Percentiles rank a stretch among this genome's conserved stretches.
Conservation (phyloP, 768 basidiomycete species). For the Phlegmacium glaucopus region DNA sequence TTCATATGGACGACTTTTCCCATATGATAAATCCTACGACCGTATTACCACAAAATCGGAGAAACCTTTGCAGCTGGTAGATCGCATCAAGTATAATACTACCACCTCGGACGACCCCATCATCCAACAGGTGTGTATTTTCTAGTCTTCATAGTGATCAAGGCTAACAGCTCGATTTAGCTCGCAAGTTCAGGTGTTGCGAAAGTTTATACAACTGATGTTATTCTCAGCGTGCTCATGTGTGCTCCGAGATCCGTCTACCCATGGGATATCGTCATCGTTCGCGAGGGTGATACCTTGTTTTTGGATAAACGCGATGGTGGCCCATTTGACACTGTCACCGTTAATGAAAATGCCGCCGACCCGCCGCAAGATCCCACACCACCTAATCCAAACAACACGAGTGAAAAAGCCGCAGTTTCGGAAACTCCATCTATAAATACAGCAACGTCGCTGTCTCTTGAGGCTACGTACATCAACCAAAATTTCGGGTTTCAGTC, state of each 20-base stretch:
- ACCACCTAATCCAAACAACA: slow-evolving; percentile 76
- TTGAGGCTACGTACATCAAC: slow-evolving; percentile 99
- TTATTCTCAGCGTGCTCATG: slow-evolving; percentile 95
- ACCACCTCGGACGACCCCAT: slow-evolving; percentile 98
- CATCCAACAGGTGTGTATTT: slow-evolving; percentile 74
- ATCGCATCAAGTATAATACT: slow-evolving; percentile 95
- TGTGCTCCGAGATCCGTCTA: slow-evolving; percentile 92
- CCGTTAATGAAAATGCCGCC: slow-evolving; percentile 97
- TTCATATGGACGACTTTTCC: slow-evolving; percentile 84
- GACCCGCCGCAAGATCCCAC: slow-evolving; percentile 88
- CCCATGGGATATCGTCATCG: slow-evolving; percentile 97
- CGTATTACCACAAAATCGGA: slow-evolving; percentile 93
- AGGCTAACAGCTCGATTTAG: slow-evolving; percentile 35
- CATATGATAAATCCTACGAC: slow-evolving; percentile 94
- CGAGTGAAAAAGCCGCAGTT: slow-evolving; percentile 54
- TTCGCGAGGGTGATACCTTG: slow-evolving; percentile 88
- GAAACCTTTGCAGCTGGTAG: slow-evolving; percentile 85
- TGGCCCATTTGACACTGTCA: slow-evolving; percentile 94
- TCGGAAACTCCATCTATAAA: slow-evolving; percentile 86
- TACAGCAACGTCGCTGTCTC: slow-evolving; percentile 86
- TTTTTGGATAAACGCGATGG: slow-evolving; percentile 98
- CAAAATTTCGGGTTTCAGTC: slow-evolving; percentile 98
- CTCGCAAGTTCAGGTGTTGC: slow-evolving; percentile 79
- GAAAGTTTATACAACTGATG: slow-evolving; percentile 90
- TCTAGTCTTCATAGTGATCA: neutral